phyloP scores from a whole-genome alignment of 2,329 filamentous ascomycete genomes.

The Thermothelomyces thermophilus region DNA sequence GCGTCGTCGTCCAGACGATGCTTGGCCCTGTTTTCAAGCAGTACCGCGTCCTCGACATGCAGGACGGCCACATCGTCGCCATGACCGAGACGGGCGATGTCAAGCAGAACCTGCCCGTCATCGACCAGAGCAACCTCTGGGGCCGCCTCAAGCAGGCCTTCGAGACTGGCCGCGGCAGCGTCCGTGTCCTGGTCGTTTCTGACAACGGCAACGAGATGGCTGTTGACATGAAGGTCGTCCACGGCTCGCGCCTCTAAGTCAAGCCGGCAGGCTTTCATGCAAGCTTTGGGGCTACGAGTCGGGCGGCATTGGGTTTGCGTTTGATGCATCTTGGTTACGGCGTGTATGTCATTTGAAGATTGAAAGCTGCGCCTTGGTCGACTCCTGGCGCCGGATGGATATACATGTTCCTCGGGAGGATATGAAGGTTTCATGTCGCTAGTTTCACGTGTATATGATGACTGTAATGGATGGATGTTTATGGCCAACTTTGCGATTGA shows the following conservation, averaged over 20 bases:
- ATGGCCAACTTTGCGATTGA: too few relatives aligned
- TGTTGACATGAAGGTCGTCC: constrained; percentile 98
- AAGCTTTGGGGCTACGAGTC: not conserved
- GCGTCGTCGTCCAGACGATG: constrained; percentile 98
- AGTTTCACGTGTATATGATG: constrained; percentile 25
- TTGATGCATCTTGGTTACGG: constrained; percentile 12
- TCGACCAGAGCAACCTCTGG: constrained; percentile 91
- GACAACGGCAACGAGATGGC: constrained; percentile 90
- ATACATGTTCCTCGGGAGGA: constrained; percentile 4
- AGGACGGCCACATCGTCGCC: constrained; percentile 76
- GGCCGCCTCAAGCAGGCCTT: constrained; percentile 75
- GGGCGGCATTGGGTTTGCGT: constrained; percentile 4
- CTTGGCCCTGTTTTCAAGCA: constrained; percentile 99
- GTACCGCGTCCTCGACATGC: constrained; percentile 98
- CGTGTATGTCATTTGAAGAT: constrained; percentile 19
- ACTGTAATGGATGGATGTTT: constrained; percentile 26
- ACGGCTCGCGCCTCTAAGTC: constrained; percentile 62
- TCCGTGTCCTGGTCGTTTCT: constrained; percentile 92
- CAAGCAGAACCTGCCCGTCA: constrained; percentile 89
- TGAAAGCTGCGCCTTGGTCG: constrained; percentile 18
- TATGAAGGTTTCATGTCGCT: constrained; percentile 15
- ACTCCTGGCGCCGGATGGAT: constrained; percentile 13
- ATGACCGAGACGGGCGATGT: constrained; percentile 99
- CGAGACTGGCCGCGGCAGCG: constrained; percentile 83
- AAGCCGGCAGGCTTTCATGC: constrained; percentile 29